Evolutionary conservation across 805 yeast genomes (phyloP).

Genomic region (Cyberlindnera galapagoensis): DNA sequence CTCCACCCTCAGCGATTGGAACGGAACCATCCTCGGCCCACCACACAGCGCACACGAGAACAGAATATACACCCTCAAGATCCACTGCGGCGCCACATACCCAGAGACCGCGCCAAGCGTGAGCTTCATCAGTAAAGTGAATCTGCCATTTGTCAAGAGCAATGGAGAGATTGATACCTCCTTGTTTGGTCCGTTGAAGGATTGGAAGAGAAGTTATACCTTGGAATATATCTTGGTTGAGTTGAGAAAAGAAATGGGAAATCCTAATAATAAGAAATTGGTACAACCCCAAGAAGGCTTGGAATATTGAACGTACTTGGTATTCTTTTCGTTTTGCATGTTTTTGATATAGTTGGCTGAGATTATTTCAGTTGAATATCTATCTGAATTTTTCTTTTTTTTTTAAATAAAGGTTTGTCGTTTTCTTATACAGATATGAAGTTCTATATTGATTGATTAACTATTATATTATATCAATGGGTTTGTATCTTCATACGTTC

Average conservation of each 20-base stretch:
- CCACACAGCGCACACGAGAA: conserved; percentile 90
- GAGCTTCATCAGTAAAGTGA: conserved; percentile 73
- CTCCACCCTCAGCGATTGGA: conserved; percentile 92
- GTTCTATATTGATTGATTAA: too few relatives aligned
- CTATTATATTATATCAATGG: too few relatives aligned
- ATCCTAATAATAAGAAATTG: conserved; percentile 72
- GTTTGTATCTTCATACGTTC: too few relatives aligned
- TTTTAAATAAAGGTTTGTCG: too few relatives aligned
- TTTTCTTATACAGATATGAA: too few relatives aligned
- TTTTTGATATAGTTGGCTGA: too few relatives aligned
- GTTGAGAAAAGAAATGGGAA: conserved; percentile 85
- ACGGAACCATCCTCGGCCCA: conserved; percentile 96
- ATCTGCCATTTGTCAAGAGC: conserved; percentile 77
- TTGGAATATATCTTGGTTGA: conserved; percentile 92
- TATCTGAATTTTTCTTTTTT: too few relatives aligned
- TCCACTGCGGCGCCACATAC: conserved; percentile 76
- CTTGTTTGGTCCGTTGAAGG: conserved; percentile 60
- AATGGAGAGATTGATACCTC: conserved; percentile 49
- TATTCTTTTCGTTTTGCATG: too few relatives aligned
- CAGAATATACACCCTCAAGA: conserved; percentile 77
- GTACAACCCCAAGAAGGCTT: conserved; percentile 91
- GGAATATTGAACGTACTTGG: too few relatives aligned
- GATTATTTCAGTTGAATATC: too few relatives aligned
- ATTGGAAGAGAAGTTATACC: conserved; percentile 84
- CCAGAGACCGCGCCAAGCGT: conserved; percentile 89